Base-by-base conservation (phyloP, 495 filamentous ascomycete species). In the Glutinoglossum americanum region DNA sequence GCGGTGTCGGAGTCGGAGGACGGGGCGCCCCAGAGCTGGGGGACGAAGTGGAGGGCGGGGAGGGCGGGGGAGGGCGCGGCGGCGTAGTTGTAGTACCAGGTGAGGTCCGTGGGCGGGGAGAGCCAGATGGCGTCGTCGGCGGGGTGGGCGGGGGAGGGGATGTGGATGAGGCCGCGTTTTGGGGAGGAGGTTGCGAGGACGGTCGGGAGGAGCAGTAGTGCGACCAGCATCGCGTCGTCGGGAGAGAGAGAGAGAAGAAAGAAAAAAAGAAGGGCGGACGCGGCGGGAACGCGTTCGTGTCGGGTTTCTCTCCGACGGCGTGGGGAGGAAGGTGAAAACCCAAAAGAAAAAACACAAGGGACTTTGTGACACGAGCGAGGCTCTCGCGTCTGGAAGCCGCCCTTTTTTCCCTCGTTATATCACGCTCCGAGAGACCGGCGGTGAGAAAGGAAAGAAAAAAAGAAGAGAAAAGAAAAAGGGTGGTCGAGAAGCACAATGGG, bases 51-150 rank as follows among this genome's bases (percentile, higher is more conserved):
- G 60, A 87, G 71, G 48, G 66, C 55, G 30, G 63, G 55, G 67
- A 74, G 79, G 27, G 66, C 66, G 0, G 72, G 44, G 10, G 80
- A 76, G 27, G 81, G 82, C 1, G 64, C 62, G 48, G 71, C 62
- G 17, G 62, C 61, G 68, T 88, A 89, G 69, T 86, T 87, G 75
- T 89, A 89, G 70, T 89, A 89, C 85, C 85, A 89, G 1, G 80
- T 85, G 60, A 89, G 64, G 54, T 77, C 74, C 8, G 74, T 76
- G 30, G 64, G 66, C 7, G 70, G 55, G 15, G 66, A 61, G 35
- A 70, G 66, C 81, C 82, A 86, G 57, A 81, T 74, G 15, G 67
- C 59, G 67, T 83, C 76, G 65, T 88, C 83, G 0, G 64, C 53
- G 3, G 74, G 74, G 57, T 71, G 67, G 1, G 71, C 62, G 0